Conservation (phyloP, 2,329 filamentous ascomycete species). For the Diaporthe sp. region DNA sequence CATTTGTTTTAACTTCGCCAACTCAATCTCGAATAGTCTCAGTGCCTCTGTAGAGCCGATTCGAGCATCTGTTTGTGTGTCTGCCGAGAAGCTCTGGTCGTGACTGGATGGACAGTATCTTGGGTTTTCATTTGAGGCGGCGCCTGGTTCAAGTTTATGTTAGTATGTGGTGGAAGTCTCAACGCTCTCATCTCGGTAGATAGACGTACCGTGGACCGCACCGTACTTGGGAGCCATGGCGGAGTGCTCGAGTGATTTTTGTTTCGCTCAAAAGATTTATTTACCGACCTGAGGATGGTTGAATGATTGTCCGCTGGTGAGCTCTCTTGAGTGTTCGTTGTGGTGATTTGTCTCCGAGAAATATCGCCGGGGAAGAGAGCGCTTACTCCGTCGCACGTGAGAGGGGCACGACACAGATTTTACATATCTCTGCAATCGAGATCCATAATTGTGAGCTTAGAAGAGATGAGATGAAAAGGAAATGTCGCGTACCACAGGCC, state of each 20-base stretch:
- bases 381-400: neutral
- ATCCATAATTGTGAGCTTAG: neutral
- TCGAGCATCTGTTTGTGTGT: neutral
- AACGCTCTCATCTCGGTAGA: neutral
- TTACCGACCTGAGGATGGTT: neutral
- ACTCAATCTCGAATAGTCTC: slow-evolving; percentile 8
- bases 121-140: neutral
- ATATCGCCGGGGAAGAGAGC: neutral
- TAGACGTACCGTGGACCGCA: neutral
- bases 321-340: neutral
- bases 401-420: neutral
- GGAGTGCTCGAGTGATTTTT: neutral
- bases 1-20: slow-evolving; percentile 21
- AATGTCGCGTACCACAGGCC: neutral
- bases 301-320: no score
- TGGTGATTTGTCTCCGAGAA: neutral
- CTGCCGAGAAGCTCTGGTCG: neutral
- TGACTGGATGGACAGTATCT: neutral
- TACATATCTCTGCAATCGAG: neutral
- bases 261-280: neutral
- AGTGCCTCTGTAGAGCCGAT: slow-evolving; percentile 13
- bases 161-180: neutral
- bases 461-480: neutral
- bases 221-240: slow-evolving; percentile 13
- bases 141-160: neutral